Base-by-base conservation (phyloP, 2,329 filamentous ascomycete genomes). In the Xylaria sp. region DNA sequence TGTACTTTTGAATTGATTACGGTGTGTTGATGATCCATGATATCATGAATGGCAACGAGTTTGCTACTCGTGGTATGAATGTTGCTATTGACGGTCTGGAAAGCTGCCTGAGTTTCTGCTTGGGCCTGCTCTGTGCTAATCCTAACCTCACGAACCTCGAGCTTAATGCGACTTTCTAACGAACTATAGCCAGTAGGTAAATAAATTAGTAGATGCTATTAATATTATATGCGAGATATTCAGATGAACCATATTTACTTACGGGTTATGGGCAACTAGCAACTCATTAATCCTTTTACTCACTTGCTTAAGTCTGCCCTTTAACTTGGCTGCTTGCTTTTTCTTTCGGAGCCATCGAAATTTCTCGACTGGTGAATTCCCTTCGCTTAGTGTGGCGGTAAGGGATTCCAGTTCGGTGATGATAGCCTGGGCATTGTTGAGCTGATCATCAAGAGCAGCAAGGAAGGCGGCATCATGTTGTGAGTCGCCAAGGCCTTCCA, bases 321-420 rank as follows among this genome's bases (percentile, higher is more conserved):
- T 38, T 9, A 55, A 55, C 4, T 47, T 21, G 2, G 15, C 13
- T 10, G 53, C 53, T 29, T 40, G 53, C 21, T 47, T 48, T 10
- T 55, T 55, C 33, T 55, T 3, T n/a, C 41, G 53, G 43, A 55
- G 53, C 53, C 41, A 55, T 55, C 43, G 31, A 13, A 55, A 55
- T n/a, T 43, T 9, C 31, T 48, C 2, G 33, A 1, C 38, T 40
- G 41, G 1, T 31, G 41, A 10, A 0, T 48, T 47, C 15, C 41
- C 41, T 21, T 21, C 1, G 31, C 53, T 55, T 29, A 55, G 53
- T 11, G 2, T 3, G 9, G 41, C 21, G n/a, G 33, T 10, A 55
- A 55, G 53, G 29, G 53, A 13, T 21, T 47, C 53, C 0, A 55
- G 41, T 5, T 55, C 41, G 1, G 21, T 21, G 3, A 55, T 19